A percentile compares a stretch with the other conserved stretches of the same genome.
These are phyloP conservation scores for Fusarium sp. DNA, from an alignment of 2,329 filamentous ascomycete species.

Conservation along the genomic window DNA sequence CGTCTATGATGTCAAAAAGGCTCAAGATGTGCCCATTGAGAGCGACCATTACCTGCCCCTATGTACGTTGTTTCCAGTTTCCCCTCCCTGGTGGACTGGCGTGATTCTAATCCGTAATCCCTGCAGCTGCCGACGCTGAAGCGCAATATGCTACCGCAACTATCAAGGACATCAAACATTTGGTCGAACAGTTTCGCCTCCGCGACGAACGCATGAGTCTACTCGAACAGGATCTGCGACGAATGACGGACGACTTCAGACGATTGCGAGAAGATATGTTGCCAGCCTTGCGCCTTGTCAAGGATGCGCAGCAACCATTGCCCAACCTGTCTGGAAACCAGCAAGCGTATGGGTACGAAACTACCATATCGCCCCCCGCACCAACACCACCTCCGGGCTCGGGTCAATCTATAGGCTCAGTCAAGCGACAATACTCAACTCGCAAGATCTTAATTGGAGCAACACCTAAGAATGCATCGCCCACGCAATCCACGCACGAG, in stretches of 20 bases:
- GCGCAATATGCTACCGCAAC: slow-evolving; percentile 88
- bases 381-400: slow-evolving; percentile 67
- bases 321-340: slow-evolving; percentile 63
- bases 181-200: slow-evolving; percentile 89
- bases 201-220: slow-evolving; percentile 90
- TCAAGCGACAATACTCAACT: slow-evolving; percentile 80
- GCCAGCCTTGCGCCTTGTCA: slow-evolving; percentile 88
- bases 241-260: slow-evolving; percentile 88
- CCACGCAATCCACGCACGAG: slow-evolving; percentile 78
- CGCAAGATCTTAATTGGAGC: slow-evolving; percentile 79
- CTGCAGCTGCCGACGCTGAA: slow-evolving; percentile 86
- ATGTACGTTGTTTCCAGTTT: slow-evolving; percentile 65
- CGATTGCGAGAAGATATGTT: slow-evolving; percentile 91
- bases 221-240: slow-evolving; percentile 84
- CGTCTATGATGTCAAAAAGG: slow-evolving; percentile 95
- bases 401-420: slow-evolving; percentile 58
- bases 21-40: slow-evolving; percentile 90
- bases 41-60: slow-evolving; percentile 93
- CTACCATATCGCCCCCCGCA: slow-evolving; percentile 64
- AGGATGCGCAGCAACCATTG: slow-evolving; percentile 90
- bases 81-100: slow-evolving; percentile 39
- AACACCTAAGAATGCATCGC: slow-evolving; percentile 80
- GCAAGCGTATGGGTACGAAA: slow-evolving; percentile 63
- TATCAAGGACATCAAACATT: slow-evolving; percentile 89
- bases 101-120: slow-evolving; percentile 27